phyloP scores from a whole-genome alignment of 495 filamentous ascomycete species.

The Glutinoglossum americanum region DNA sequence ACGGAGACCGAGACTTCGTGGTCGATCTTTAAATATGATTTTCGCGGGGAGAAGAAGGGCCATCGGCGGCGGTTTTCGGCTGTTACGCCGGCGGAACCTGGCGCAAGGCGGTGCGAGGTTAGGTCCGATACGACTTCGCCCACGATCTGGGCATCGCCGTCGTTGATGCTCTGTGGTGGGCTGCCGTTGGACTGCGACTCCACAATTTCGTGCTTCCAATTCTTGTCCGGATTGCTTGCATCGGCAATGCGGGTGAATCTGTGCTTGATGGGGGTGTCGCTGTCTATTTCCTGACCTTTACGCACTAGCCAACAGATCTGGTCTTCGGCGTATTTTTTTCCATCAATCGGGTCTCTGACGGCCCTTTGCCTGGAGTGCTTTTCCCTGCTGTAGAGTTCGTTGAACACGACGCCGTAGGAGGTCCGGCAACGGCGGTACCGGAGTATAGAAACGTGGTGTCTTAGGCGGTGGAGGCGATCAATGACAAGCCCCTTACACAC shows the following conservation, averaged over 20 bases:
- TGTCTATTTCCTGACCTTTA: background rate
- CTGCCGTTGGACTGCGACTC: background rate
- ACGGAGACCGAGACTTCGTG: background rate
- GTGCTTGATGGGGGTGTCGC: background rate
- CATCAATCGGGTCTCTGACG: background rate
- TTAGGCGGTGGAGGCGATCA: conserved; percentile 10
- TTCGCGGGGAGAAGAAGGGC: background rate
- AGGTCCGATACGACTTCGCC: background rate
- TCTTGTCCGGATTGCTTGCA: background rate
- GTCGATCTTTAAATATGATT: background rate
- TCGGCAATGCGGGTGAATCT: background rate
- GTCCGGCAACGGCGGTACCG: background rate
- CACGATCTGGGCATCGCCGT: background rate
- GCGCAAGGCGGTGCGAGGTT: background rate
- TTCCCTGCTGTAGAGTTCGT: background rate
- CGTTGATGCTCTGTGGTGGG: background rate
- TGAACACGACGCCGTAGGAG: background rate
- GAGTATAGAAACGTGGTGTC: background rate
- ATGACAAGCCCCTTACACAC: conserved; percentile 21
- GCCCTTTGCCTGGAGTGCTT: background rate
- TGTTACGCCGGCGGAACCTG: background rate
- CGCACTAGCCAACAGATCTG: background rate
- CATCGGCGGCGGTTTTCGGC: background rate
- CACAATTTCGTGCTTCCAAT: background rate
- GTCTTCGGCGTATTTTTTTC: background rate